These are phyloP conservation scores for Aphanomyces cochlioides DNA, from an alignment of 352 stramenopile species.

Conservation along the genomic window DNA sequence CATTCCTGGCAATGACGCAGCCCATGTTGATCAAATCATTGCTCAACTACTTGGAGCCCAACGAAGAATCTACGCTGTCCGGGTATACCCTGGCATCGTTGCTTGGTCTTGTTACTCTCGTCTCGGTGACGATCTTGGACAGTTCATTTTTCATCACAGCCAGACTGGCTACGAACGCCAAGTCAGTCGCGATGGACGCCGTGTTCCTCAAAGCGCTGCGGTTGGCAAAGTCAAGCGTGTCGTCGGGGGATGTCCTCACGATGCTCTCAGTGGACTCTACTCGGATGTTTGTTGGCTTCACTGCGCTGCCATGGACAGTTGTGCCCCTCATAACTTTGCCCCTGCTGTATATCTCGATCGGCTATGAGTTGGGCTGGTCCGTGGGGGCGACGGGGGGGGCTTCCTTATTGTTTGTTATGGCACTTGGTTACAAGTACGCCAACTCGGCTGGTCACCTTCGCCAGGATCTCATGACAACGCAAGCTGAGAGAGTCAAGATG, in stretches of 20 bases:
- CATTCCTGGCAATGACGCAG: not conserved
- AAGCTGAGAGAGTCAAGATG: constrained; percentile 83
- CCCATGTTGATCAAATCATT: constrained; percentile 4
- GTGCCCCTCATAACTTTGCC: too few species aligned
- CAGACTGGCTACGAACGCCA: constrained; percentile 44
- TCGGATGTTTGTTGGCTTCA: constrained; percentile 34
- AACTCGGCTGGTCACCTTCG: too few species aligned
- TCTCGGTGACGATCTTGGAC: constrained; percentile 45
- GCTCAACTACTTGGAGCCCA: not conserved
- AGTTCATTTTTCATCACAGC: constrained; percentile 45
- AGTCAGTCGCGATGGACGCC: constrained; percentile 53
- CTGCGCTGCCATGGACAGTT: too few species aligned
- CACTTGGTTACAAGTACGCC: too few species aligned
- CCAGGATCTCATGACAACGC: not conserved
- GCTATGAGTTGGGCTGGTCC: too few species aligned
- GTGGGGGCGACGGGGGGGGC: too few species aligned
- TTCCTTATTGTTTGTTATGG: too few species aligned
- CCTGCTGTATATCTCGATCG: too few species aligned
- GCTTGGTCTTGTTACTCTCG: constrained; percentile 40
- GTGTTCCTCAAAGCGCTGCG: constrained; percentile 56
- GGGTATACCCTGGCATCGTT: constrained; percentile 48
- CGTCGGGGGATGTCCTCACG: constrained; percentile 52
- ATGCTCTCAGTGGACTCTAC: constrained; percentile 50
- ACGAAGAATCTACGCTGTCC: constrained; percentile 7
- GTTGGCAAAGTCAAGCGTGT: constrained; percentile 43